Evolutionary conservation across 2,329 filamentous ascomycete genomes (phyloP), one percentile per base, ranked within the genome.

Genomic region (Clarireedia homoeocarpa): DNA sequence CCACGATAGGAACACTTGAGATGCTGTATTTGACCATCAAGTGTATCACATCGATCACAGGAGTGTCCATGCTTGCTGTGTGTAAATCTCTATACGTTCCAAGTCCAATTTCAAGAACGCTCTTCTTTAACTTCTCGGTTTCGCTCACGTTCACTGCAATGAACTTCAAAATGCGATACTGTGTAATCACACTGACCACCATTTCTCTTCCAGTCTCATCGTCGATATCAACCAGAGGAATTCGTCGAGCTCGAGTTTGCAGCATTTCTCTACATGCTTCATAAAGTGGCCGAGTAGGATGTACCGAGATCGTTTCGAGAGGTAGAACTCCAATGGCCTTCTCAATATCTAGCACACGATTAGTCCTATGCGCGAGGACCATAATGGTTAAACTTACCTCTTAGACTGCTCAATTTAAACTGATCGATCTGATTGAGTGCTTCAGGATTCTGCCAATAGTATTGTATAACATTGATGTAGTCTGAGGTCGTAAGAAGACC

Each of bases 381-480:
- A 34, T 50, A 27, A 49, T 38, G 36, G 34, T 24, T 53, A 24
- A 34, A 26, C 38, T 23, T 77, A 95, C 91, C 89, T 81, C 92
- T 83, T 57, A 99, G 80, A 69, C 90, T 96, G 74, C 89, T 92
- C 60, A 99, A 75, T 48, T 90, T 86, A 71, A 99, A 96, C 71
- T 96, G 89, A 63, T 97, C 94, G 65, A 99, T 88, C 69, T 92
- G 85, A 62, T 85, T 84, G 59, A 97, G 81, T 57, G 91, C 88
- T 63, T 95, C 89, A 2, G 92, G 94, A 65, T 94, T 95, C 72
- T 97, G 91, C 78, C 91, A 96, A 77, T 99, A 97, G 74, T 99
- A 99, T 71, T 97, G 92, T 42, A 99, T 95, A 56, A 99, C 87
- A 69, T 99, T 99, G 74, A 99, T 95, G 71, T 94, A 99, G 74